Evolutionary conservation across 768 basidiomycete species (phyloP), one percentile per base, ranked within the genome.

Genomic region (Lactifluus echinatus): DNA sequence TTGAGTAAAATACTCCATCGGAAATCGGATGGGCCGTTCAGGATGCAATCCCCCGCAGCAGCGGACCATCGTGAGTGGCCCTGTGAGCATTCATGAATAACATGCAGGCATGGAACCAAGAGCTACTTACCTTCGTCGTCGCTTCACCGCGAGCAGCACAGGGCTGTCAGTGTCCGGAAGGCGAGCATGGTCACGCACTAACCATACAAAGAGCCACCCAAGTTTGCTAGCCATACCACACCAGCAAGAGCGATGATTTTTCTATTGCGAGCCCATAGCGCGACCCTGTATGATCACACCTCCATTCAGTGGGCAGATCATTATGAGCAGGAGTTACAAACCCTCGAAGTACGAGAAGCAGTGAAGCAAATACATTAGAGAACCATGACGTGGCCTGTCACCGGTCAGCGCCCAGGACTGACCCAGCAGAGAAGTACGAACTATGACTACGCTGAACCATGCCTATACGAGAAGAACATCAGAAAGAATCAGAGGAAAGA

Each of bases 341-440:
- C 59, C 56, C 56, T 2, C 59, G 59, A 31, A 60, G 59, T 28
- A 52, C 59, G 12, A 60, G 55, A 29, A 58, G 55, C 17, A 57
- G 37, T 11, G 59, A 60, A 5, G 59, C 43, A 43, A 58, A 24
- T 11, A 46, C 44, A 14, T 31, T 46, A 23, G 59, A 33, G 8
- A 50, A 46, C 55, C 56, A 58, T 5, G 59, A 58, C 3, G 39
- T 53, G 26, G 47, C 47, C 57, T 58, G 43, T n/a, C 29, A 24
- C 33, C 34, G 1, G 36, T 57, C 49, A 57, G 33, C 26, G 10
- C 17, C 4, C 19, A 14, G 39, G 10, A 26, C 42, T n/a, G 19
- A 8, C 8, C 0, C 2, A 15, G n/a, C 19, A 8, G 8, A 44
- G 17, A 36, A 53, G 26, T 2, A 44, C 52, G 8, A 6, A 39